Base-by-base conservation (phyloP, 495 filamentous ascomycete species). In the Penicillium odoratum region DNA sequence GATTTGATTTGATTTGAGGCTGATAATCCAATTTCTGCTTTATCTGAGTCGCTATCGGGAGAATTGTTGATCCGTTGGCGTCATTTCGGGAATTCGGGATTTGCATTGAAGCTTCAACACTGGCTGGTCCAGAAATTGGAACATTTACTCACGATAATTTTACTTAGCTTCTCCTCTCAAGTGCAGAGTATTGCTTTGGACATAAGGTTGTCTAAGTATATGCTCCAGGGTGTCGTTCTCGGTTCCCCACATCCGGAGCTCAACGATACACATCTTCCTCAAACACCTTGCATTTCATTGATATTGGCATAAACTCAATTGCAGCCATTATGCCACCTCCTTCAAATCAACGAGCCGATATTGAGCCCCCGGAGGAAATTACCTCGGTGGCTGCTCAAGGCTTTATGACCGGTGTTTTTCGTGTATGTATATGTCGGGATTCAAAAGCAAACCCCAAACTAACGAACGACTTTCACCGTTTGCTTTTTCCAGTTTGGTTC, bases 321-420 rank as follows among this genome's bases (percentile, higher is more conserved):
- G 21, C 36, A 31, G 51, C 28, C 36, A 68, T 42, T 1, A 79
- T 79, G 76, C 74, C 74, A 40, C 62, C 75, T n/a, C 73, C 76
- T 48, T 65, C 75, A 26, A 67, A 52, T 42, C 73, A 75, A 44
- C 66, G 64, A 58, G 63, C 56, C 15, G 69, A 73, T 18, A 69
- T 73, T 48, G 75, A 78, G 53, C 76, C 76, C 9, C 75, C 77
- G 5, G 69, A 67, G 29, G 71, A 80, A 49, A 60, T 80, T 55
- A 73, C 76, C 16, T 68, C 65, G 16, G 63, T 76, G 57, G 76
- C 74, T 7, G 67, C 73, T 56, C 66, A 70, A 31, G 77, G 77
- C 28, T 80, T 80, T 55, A 64, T 77, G 59, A 69, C 74, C 16
- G 77, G 77, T 45, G 75, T 69, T 29, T 74, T 77, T 54, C 75